A percentile compares a stretch with the other conserved stretches of the same genome.
Conservation (phyloP, 306 rosid genomes). For the Quercus suber region DNA sequence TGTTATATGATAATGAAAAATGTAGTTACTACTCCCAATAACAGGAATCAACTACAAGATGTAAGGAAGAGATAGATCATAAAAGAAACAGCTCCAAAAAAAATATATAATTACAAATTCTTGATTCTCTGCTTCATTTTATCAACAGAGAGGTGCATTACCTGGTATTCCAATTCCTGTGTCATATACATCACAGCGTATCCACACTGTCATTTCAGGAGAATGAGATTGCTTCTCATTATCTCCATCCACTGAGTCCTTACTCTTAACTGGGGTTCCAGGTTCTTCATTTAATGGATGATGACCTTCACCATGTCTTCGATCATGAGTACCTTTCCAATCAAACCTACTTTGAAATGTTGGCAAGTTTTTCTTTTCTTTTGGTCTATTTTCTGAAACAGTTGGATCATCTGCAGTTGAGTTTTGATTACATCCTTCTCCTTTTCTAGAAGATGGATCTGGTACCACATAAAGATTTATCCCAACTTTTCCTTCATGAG, state of each 20-base stretch:
- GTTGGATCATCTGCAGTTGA: constrained; percentile 30
- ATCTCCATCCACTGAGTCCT: constrained; percentile 45
- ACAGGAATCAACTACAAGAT: constrained; percentile 2
- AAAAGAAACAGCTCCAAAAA: not conserved
- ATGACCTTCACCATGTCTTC: constrained; percentile 36
- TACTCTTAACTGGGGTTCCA: constrained; percentile 47
- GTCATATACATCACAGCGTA: constrained; percentile 87
- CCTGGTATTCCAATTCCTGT: constrained; percentile 99
- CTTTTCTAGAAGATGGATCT: constrained; percentile 50
- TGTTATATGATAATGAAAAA: constrained; percentile 27
- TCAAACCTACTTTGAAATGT: constrained; percentile 30
- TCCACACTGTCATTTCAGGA: constrained; percentile 75
- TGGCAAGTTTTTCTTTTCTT: constrained; percentile 45
- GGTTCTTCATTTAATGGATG: constrained; percentile 38
- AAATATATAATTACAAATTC: not conserved
- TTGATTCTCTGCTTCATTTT: not conserved
- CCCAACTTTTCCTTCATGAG: constrained; percentile 93
- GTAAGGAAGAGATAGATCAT: not conserved
- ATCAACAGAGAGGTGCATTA: constrained; percentile 14
- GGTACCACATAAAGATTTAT: constrained; percentile 65
- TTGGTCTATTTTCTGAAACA: constrained; percentile 37
- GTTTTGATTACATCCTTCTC: constrained; percentile 40
- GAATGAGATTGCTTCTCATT: constrained; percentile 45
- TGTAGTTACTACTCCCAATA: constrained; percentile 1
- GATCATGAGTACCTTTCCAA: constrained; percentile 28